Conservation (phyloP, 306 rosid genomes). For the Glycyrrhiza uralensis region DNA sequence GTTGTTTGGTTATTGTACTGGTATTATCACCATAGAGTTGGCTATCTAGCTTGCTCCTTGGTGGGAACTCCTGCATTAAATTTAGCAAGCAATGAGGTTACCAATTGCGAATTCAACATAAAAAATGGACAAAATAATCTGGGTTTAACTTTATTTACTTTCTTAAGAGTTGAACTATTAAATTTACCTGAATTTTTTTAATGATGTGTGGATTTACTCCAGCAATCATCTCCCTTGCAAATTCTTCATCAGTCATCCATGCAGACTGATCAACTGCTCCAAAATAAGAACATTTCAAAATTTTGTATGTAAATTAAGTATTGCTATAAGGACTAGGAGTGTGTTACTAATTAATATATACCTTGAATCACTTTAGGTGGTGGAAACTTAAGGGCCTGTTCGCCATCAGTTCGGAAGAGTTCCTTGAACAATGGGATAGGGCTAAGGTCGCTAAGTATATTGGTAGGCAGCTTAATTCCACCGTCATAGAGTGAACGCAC, state of each 20-base stretch:
- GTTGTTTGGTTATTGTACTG: constrained; percentile 46
- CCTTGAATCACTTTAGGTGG: constrained; percentile 69
- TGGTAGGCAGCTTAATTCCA: constrained; percentile 51
- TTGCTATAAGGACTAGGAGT: not conserved
- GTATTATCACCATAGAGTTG: constrained; percentile 56
- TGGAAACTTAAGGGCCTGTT: constrained; percentile 47
- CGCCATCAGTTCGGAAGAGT: constrained; percentile 64
- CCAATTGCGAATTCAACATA: not conserved
- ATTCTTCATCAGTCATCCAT: constrained; percentile 83
- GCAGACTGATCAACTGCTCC: constrained; percentile 49
- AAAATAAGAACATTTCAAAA: constrained; percentile 12
- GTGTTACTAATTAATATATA: constrained; percentile 8
- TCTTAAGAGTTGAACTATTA: not conserved
- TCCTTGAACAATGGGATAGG: constrained; percentile 59
- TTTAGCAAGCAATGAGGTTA: not conserved
- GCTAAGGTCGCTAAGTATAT: constrained; percentile 38
- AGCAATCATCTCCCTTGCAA: constrained; percentile 71
- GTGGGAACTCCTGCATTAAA: constrained; percentile 62
- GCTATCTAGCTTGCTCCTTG: constrained; percentile 58
- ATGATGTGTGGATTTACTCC: constrained; percentile 70
- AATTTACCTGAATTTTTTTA: constrained; percentile 33
- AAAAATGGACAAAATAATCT: not conserved
- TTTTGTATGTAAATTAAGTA: not conserved
- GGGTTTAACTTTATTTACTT: not conserved
- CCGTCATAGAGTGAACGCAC: constrained; percentile 61